phyloP scores from a whole-genome alignment of 2,329 filamentous ascomycete genomes.

The Sporothrix variecibatus region DNA sequence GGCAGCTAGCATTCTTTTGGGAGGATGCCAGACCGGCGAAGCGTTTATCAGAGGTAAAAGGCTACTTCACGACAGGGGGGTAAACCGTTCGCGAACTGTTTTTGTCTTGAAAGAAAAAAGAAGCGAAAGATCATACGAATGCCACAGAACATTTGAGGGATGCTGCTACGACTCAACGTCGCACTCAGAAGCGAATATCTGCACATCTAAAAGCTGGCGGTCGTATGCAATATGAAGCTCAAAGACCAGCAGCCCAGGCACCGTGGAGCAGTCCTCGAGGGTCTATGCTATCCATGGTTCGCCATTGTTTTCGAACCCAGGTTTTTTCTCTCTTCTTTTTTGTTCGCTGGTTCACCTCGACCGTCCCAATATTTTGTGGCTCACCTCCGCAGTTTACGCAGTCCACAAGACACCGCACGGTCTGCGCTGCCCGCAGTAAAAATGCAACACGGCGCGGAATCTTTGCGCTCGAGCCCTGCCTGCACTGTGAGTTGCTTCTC shows the following conservation, averaged over 20 bases:
- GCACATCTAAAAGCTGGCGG: neutral
- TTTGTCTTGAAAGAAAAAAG: neutral
- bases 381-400: neutral
- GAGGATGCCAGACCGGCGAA: neutral
- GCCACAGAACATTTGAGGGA: neutral
- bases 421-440: neutral
- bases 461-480: neutral
- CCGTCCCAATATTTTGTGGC: neutral
- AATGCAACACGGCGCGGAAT: conserved; percentile 9
- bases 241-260: neutral
- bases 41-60: neutral
- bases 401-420: neutral
- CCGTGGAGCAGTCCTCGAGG: neutral
- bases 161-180: neutral
- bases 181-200: neutral
- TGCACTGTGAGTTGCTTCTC: too few species aligned
- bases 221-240: neutral
- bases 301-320: neutral
- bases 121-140: neutral
- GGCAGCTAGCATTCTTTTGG: neutral
- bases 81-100: neutral
- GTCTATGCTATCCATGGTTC: neutral
- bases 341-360: too few species aligned
- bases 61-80: neutral
- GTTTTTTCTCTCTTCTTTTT: neutral